Conservation (phyloP, 2,329 filamentous ascomycete species). For the Exserohilum turcica region DNA sequence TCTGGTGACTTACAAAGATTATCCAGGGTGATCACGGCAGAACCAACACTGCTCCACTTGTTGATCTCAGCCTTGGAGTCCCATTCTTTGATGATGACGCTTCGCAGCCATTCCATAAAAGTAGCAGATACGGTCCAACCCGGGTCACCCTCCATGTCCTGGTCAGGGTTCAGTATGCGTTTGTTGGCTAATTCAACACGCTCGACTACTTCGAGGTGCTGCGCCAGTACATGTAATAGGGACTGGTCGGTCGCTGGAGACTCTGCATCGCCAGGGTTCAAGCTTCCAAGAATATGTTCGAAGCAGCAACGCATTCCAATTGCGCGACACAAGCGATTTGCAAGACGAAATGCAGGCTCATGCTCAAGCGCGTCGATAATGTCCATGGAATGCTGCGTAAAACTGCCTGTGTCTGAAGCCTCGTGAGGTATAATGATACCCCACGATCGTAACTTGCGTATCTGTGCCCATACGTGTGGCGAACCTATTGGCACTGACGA, state of each 20-base stretch:
- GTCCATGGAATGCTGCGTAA: conserved; percentile 38
- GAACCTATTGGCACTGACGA: conserved; percentile 39
- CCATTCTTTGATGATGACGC: conserved; percentile 80
- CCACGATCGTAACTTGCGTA: conserved; percentile 48
- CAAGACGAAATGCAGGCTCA: conserved; percentile 57
- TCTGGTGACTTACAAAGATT: conserved; percentile 63
- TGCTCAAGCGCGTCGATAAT: conserved; percentile 56
- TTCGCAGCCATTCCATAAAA: conserved; percentile 71
- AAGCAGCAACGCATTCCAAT: conserved; percentile 57
- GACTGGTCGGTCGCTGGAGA: not conserved
- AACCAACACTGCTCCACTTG: conserved; percentile 73
- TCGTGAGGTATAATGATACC: conserved; percentile 41
- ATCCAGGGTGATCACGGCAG: conserved; percentile 74
- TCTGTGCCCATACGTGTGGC: conserved; percentile 39
- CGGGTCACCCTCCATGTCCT: conserved; percentile 30
- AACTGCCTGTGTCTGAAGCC: conserved; percentile 26
- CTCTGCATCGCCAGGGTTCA: conserved; percentile 5
- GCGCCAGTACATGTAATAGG: conserved; percentile 27
- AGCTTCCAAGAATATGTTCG: conserved; percentile 52
- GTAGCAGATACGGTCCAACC: conserved; percentile 45
- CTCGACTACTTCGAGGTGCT: conserved; percentile 36
- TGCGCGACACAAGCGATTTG: conserved; percentile 56
- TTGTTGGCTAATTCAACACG: conserved; percentile 27
- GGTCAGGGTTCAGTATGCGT: conserved; percentile 21
- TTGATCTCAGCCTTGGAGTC: conserved; percentile 73